Evolutionary conservation across 1,139 yeast genomes (phyloP).

Genomic region (Yueomyces sp.): DNA sequence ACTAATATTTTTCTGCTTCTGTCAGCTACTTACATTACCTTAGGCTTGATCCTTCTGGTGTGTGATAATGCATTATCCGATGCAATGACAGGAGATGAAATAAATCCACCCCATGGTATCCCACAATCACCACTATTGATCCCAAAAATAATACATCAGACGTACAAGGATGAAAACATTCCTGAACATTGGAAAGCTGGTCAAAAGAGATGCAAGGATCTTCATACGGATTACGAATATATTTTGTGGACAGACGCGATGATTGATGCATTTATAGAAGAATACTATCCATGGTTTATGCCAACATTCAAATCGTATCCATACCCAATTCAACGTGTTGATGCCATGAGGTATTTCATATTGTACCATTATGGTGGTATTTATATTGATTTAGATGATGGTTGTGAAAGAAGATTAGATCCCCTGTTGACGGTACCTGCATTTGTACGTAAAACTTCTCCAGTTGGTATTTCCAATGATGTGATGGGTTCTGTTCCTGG

Average conservation of each 20-base stretch:
- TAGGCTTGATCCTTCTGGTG: constrained; percentile 63
- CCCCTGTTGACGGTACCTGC: constrained; percentile 75
- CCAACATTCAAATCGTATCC: constrained; percentile 64
- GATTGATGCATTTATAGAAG: constrained; percentile 66
- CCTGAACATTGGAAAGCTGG: constrained; percentile 77
- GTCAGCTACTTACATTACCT: constrained; percentile 51
- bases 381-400: constrained; percentile 83
- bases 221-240: constrained; percentile 81
- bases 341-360: constrained; percentile 79
- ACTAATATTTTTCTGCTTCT: constrained; percentile 46
- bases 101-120: constrained; percentile 32
- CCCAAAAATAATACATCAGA: constrained; percentile 87
- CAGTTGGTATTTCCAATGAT: constrained; percentile 87
- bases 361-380: constrained; percentile 78
- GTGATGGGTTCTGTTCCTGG: constrained; percentile 82
- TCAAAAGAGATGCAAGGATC: constrained; percentile 60
- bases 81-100: constrained; percentile 47
- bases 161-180: constrained; percentile 64
- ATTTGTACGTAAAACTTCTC: constrained; percentile 74
- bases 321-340: constrained; percentile 82
- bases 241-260: constrained; percentile 82
- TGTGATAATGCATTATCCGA: constrained; percentile 60
- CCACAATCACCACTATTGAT: constrained; percentile 40
- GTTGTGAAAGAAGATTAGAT: constrained; percentile 66
- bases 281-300: constrained; percentile 78